phyloP scores from a whole-genome alignment of 2,329 filamentous ascomycete genomes.

The Phialophora verrucosa region DNA sequence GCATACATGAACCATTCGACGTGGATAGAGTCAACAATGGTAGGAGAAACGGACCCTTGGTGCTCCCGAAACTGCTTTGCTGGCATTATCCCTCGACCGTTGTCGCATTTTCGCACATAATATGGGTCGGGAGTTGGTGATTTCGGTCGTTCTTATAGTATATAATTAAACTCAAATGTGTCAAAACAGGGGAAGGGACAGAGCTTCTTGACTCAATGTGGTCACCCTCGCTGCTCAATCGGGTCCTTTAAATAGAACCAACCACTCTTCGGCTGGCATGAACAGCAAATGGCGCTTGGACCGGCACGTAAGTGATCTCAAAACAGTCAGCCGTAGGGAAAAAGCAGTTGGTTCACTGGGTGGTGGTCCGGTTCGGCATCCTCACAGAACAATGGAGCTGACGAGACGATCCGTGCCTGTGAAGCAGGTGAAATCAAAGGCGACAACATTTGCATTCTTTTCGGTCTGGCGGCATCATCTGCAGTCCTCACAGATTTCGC shows the following conservation, averaged over 20 bases:
- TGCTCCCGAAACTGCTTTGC: too few species aligned
- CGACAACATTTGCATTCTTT: background rate
- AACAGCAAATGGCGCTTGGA: background rate
- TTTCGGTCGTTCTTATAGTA: background rate
- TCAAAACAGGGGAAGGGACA: background rate
- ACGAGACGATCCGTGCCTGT: background rate
- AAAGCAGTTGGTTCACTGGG: background rate
- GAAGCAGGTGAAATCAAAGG: background rate
- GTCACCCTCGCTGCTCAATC: background rate
- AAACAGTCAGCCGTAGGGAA: background rate
- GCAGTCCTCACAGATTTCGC: conserved; percentile 16
- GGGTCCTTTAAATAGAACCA: background rate
- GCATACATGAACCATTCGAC: too few species aligned
- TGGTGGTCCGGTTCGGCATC: background rate
- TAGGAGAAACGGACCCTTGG: too few species aligned
- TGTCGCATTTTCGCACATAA: background rate
- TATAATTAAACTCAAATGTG: background rate
- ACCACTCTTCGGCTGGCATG: background rate
- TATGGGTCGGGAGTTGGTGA: background rate
- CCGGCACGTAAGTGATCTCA: background rate
- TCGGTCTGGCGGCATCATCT: background rate
- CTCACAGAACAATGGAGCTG: background rate
- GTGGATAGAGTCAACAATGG: too few species aligned
- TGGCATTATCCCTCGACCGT: too few species aligned
- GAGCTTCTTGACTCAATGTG: background rate